These are phyloP conservation scores for Pyronema domesticum DNA, from an alignment of 495 filamentous ascomycete genomes.

Conservation along the genomic window DNA sequence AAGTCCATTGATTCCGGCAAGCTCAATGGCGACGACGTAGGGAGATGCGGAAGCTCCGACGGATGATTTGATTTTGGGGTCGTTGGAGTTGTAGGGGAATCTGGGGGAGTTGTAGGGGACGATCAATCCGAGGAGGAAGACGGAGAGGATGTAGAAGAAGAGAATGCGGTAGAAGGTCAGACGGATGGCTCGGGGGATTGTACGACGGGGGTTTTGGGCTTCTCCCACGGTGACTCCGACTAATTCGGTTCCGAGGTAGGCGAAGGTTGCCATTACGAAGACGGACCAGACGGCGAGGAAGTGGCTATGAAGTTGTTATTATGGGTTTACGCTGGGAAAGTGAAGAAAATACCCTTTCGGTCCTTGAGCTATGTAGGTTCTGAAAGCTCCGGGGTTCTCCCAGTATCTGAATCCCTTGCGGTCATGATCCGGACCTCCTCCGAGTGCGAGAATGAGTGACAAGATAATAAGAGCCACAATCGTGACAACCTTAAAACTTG, in stretches of 20 bases:
- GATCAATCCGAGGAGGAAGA: conserved; percentile 44
- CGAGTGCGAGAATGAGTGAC: conserved; percentile 50
- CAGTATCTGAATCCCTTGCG: conserved; percentile 64
- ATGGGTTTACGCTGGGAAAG: not conserved
- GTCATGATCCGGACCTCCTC: conserved; percentile 55
- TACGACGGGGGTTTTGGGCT: conserved; percentile 55
- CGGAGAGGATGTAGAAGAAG: conserved; percentile 58
- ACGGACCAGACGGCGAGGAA: conserved; percentile 67
- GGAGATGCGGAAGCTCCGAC: conserved; percentile 39
- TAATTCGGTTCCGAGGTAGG: conserved; percentile 71
- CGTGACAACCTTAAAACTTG: conserved; percentile 45
- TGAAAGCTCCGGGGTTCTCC: conserved; percentile 49
- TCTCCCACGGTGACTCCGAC: conserved; percentile 71
- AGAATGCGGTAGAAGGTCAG: conserved; percentile 74
- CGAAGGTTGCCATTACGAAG: conserved; percentile 62
- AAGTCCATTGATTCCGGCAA: conserved; percentile 36
- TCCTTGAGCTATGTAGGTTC: conserved; percentile 28
- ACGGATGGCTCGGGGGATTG: conserved; percentile 59
- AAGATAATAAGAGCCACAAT: conserved; percentile 49
- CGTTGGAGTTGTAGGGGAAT: conserved; percentile 36
- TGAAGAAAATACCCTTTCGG: conserved; percentile 22
- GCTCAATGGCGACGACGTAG: conserved; percentile 42
- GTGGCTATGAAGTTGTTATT: conserved; percentile 11
- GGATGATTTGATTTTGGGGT: conserved; percentile 13
- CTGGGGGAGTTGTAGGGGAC: conserved; percentile 32